A percentile compares a stretch with the other conserved stretches of the same genome.
Conservation (phyloP, 176 grass and related monocot species). For the Poa annua region DNA sequence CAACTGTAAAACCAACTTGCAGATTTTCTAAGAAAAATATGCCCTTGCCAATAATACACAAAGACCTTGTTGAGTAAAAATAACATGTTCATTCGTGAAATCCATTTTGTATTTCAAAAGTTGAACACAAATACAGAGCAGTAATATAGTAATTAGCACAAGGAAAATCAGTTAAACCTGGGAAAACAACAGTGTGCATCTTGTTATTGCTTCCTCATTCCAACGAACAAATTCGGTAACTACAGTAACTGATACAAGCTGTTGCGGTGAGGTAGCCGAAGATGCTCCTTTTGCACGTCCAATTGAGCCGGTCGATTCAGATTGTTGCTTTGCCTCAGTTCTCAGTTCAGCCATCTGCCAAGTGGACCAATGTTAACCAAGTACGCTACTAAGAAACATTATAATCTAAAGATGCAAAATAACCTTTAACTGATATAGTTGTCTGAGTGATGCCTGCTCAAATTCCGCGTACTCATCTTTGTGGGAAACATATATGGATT, state of each 20-base stretch:
- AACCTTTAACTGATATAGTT: conserved; percentile 90
- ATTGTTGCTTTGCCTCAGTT: conserved; percentile 79
- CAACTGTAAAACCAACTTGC: neutral
- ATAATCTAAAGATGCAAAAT: conserved; percentile 37
- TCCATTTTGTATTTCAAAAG: conserved; percentile 18
- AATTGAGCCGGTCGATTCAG: conserved; percentile 87
- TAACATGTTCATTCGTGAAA: conserved; percentile 8
- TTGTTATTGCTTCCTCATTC: conserved; percentile 97
- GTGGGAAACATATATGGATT: conserved; percentile 87
- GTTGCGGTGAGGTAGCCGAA: conserved; percentile 63
- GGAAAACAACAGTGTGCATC: conserved; percentile 90
- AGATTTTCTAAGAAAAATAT: neutral
- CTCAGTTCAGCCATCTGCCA: conserved; percentile 80
- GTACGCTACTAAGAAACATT: conserved; percentile 16
- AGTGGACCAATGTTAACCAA: conserved; percentile 42
- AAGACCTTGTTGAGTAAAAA: conserved; percentile 26
- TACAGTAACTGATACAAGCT: conserved; percentile 96
- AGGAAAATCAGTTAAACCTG: conserved; percentile 62
- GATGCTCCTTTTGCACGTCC: conserved; percentile 82
- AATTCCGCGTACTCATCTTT: conserved; percentile 96
- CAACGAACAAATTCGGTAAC: conserved; percentile 92
- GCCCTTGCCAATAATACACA: neutral
- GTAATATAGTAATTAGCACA: conserved; percentile 26
- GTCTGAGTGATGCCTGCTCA: conserved; percentile 92
- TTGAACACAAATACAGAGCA: conserved; percentile 23